Conservation (phyloP, 257 asterid genomes). For the Scutellaria barbata region DNA sequence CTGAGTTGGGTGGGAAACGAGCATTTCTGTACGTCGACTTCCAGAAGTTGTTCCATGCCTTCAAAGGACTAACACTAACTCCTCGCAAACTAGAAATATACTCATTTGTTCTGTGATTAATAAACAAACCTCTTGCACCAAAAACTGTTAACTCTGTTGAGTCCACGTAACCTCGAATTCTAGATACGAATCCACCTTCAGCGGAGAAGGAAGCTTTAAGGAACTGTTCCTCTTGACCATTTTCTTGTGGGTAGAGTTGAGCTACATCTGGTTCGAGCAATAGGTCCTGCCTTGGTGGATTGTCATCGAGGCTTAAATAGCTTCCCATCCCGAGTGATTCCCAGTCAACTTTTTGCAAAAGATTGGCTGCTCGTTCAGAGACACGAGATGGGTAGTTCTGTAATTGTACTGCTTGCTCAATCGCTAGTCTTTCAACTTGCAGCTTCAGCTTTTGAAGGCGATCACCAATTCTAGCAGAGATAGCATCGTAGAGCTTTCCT, state of each 20-base stretch:
- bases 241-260: slow-evolving; percentile 38
- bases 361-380: slow-evolving; percentile 53
- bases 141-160: slow-evolving; percentile 59
- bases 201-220: slow-evolving; percentile 41
- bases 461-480: slow-evolving; percentile 68
- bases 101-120: slow-evolving; percentile 36
- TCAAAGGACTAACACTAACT: slow-evolving; percentile 54
- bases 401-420: slow-evolving; percentile 47
- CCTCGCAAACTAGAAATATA: slow-evolving; percentile 36
- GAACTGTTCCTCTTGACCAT: background rate
- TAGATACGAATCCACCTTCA: slow-evolving; percentile 59
- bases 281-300: slow-evolving; percentile 35
- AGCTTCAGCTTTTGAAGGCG: slow-evolving; percentile 63
- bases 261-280: slow-evolving; percentile 26
- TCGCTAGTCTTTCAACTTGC: slow-evolving; percentile 67
- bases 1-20: slow-evolving; percentile 37
- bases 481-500: slow-evolving; percentile 73
- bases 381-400: slow-evolving; percentile 38
- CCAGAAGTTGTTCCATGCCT: slow-evolving; percentile 58
- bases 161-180: slow-evolving; percentile 60
- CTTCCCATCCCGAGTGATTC: slow-evolving; percentile 65
- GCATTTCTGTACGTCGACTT: slow-evolving; percentile 46
- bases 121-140: slow-evolving; percentile 69
- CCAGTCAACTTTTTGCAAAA: slow-evolving; percentile 68
- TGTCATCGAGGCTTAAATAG: slow-evolving; percentile 38